Base-by-base conservation (phyloP, 2,329 filamentous ascomycete genomes). In the Pleurostoma richardsiae region DNA sequence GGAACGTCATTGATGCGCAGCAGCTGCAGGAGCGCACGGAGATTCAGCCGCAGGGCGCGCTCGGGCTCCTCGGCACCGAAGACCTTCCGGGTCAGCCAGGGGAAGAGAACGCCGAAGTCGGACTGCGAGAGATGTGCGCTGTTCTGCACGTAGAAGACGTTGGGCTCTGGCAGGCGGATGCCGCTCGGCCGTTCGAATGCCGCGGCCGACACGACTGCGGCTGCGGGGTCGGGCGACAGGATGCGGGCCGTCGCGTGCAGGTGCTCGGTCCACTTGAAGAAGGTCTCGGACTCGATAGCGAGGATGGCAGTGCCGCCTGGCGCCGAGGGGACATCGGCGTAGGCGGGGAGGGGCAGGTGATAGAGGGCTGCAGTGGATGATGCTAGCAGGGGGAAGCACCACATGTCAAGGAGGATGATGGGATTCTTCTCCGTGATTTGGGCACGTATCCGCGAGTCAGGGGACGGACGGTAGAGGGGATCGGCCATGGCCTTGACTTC, bases 111-210 rank as follows among this genome's bases (percentile, higher is more conserved):
- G 33, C 87, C 90, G 56, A 94, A 95, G 59, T 95, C 90, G 26
- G 82, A 87, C 65, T 95, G 90, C 48, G 79, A 88, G 29, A 95
- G 76, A 61, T 95, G 90, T 0, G 89, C 88, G n/a, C 84, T 86
- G 40, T 78, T 72, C 10, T 74, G 62, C 3, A 88, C 83, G 62
- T 88, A 92, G 68, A 88, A 95, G 58, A 92, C 80, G 54, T 84
- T 78, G 4, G 88, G 83, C 47, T 74, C 70, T 1, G 67, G 55
- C 10, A 77, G 63, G 30, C 55, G 58, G 41, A 69, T 61, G 6
- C 71, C 72, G 46, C 68, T 67, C 4, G 65, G 66, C 3, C 69
- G 64, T 47, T 74, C 64, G 52, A 71, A 72, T 7, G 69, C 52
- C 4, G 66, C 57, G 1, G 73, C 56, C 2, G 65, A 60, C 2